Evolutionary conservation across 768 basidiomycete genomes (phyloP).

Genomic region (Panellus pusillus): DNA sequence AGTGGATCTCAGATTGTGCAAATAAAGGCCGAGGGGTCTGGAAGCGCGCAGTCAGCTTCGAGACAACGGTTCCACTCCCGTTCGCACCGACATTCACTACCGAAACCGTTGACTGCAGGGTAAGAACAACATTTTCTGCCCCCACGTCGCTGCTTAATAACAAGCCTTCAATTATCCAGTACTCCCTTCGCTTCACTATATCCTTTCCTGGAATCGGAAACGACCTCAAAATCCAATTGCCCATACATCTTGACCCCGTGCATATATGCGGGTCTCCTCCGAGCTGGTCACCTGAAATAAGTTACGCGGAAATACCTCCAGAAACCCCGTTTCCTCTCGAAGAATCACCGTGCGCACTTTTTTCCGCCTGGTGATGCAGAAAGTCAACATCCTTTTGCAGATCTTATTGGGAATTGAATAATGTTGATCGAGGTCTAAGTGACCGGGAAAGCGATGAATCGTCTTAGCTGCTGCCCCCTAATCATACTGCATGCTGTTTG

Average conservation of each 20-base stretch:
- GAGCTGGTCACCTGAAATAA: not conserved
- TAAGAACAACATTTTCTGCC: not conserved
- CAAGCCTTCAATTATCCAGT: not conserved
- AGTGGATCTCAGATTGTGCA: slow-evolving; percentile 18
- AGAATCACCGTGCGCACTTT: slow-evolving; percentile 11
- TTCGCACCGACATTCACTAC: slow-evolving; percentile 17
- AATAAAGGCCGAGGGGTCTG: slow-evolving; percentile 11
- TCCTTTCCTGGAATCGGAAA: slow-evolving; percentile 15
- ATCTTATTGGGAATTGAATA: too few species aligned
- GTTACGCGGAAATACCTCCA: slow-evolving; percentile 15
- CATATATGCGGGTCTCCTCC: not conserved
- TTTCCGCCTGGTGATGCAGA: not conserved
- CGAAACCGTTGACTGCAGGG: slow-evolving; percentile 17
- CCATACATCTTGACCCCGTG: slow-evolving; percentile 14
- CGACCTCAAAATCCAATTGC: slow-evolving; percentile 12
- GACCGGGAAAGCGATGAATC: too few species aligned
- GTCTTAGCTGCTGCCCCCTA: too few species aligned
- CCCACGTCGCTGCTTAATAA: not conserved
- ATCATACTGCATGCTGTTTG: too few species aligned
- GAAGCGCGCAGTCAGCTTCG: slow-evolving; percentile 14
- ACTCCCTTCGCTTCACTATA: slow-evolving; percentile 1
- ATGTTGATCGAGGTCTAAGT: too few species aligned
- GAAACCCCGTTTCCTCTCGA: slow-evolving; percentile 1
- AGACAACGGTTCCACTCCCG: slow-evolving; percentile 10
- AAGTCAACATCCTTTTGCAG: too few species aligned